Percentiles rank a stretch among this genome's conserved stretches.
These are phyloP conservation scores for Acacia acuminata DNA, from an alignment of 306 rosid genomes.

Conservation along the genomic window DNA sequence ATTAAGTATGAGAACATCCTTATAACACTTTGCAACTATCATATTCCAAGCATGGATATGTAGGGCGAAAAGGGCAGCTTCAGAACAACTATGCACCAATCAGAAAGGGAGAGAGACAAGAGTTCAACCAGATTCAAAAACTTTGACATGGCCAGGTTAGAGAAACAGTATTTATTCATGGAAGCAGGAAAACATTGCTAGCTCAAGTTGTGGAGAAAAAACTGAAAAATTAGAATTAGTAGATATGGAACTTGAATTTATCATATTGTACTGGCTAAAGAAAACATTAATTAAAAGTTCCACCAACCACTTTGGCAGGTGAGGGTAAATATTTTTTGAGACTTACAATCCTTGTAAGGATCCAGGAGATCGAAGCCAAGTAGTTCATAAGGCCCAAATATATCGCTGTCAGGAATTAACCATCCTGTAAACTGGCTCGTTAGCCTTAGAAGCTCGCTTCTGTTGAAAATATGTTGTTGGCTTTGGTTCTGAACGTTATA, in stretches of 20 bases:
- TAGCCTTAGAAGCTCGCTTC: slow-evolving; percentile 60
- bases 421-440: slow-evolving; percentile 55
- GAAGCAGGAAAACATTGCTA: slow-evolving; percentile 12
- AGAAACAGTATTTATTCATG: background rate
- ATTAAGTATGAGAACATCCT: slow-evolving; percentile 8
- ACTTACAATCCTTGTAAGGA: slow-evolving; percentile 62
- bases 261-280: background rate
- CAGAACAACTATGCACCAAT: background rate
- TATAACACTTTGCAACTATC: background rate
- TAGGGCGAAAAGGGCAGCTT: background rate
- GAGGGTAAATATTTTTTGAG: slow-evolving; percentile 27
- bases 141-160: background rate
- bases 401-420: slow-evolving; percentile 48
- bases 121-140: background rate
- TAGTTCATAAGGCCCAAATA: slow-evolving; percentile 90
- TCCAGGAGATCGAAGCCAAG: slow-evolving; percentile 44
- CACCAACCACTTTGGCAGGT: background rate
- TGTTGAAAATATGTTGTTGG: slow-evolving; percentile 38
- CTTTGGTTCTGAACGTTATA: slow-evolving; percentile 28
- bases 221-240: background rate
- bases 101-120: background rate
- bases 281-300: background rate
- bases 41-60: background rate
- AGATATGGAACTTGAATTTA: background rate
- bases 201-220: background rate